phyloP scores from a whole-genome alignment of 2,329 filamentous ascomycete species.

The Aspergillus fijiensis region DNA sequence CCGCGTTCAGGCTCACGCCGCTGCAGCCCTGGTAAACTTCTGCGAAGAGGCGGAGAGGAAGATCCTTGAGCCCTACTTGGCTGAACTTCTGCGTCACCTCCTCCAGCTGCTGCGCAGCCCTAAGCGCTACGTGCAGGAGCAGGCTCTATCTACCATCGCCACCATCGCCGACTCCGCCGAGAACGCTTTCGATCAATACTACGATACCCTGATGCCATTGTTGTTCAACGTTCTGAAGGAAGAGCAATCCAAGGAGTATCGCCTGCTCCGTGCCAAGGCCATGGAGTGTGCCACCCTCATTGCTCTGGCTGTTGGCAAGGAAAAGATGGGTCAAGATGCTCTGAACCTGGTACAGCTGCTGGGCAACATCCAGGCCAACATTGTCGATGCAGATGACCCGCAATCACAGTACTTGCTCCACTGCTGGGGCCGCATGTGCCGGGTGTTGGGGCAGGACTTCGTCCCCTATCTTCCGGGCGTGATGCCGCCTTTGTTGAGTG shows the following conservation, averaged over 20 bases:
- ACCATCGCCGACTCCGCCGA: constrained; percentile 99
- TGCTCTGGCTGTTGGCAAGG: constrained; percentile 86
- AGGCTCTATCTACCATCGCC: constrained; percentile 94
- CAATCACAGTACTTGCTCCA: constrained; percentile 97
- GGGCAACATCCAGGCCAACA: constrained; percentile 79
- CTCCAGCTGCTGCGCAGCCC: constrained; percentile 85
- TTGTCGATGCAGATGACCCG: constrained; percentile 88
- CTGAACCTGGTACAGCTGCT: constrained; percentile 83
- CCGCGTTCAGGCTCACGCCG: constrained; percentile 93
- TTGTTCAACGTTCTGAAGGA: constrained; percentile 85
- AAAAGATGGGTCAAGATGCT: constrained; percentile 84
- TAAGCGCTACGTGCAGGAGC: constrained; percentile 96
- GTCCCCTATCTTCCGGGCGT: constrained; percentile 88
- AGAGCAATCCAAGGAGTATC: constrained; percentile 90
- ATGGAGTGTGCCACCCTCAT: constrained; percentile 99
- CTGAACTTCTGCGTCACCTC: constrained; percentile 78
- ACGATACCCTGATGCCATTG: constrained; percentile 91
- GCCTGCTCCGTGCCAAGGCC: constrained; percentile 88
- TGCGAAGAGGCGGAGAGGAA: constrained; percentile 96
- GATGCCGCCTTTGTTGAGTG: constrained; percentile 87
- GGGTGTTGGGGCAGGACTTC: constrained; percentile 86
- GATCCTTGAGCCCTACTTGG: constrained; percentile 88
- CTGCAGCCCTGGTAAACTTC: constrained; percentile 97
- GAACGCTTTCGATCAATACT: constrained; percentile 91
- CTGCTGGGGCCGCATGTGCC: constrained; percentile 99